phyloP scores from a whole-genome alignment of 129 eudicot genomes.

The Escallonia rubra region DNA sequence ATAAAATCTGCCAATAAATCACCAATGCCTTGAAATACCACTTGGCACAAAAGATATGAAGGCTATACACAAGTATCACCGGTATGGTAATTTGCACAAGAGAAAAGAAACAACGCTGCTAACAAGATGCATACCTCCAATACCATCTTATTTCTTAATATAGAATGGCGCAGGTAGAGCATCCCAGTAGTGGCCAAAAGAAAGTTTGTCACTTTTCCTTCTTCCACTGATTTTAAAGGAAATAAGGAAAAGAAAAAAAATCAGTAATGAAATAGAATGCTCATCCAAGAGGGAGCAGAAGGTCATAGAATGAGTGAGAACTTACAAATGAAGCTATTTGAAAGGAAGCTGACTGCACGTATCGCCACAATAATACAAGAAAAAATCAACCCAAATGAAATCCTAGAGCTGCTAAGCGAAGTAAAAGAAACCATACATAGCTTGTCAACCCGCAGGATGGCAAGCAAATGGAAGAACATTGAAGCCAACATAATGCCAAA shows the following conservation, averaged over 20 bases:
- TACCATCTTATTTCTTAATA: constrained; percentile 47
- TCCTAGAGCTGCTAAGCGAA: constrained; percentile 14
- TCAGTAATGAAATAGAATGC: not conserved
- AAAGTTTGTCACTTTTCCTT: constrained; percentile 82
- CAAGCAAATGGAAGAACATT: constrained; percentile 47
- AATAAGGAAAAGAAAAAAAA: constrained; percentile 9
- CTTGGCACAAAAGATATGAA: too few relatives aligned
- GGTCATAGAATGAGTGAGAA: constrained; percentile 7
- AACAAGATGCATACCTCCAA: constrained; percentile 44
- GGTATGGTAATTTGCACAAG: not conserved
- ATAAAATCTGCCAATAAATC: too few relatives aligned
- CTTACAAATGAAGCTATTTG: constrained; percentile 96
- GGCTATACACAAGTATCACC: too few relatives aligned
- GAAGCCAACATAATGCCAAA: constrained; percentile 62
- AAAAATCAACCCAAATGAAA: constrained; percentile 42
- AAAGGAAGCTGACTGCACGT: constrained; percentile 86
- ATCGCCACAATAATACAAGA: constrained; percentile 48
- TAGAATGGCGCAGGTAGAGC: constrained; percentile 57
- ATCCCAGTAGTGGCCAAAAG: constrained; percentile 74
- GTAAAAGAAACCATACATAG: constrained; percentile 18
- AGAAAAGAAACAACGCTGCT: not conserved
- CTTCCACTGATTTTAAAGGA: constrained; percentile 67
- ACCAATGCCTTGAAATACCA: too few relatives aligned
- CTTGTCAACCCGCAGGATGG: constrained; percentile 43
- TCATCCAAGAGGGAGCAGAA: not conserved